Percentiles rank a stretch among this genome's conserved stretches.
Conservation (phyloP, 2,329 filamentous ascomycete species). For the Fonsecaea monophora region DNA sequence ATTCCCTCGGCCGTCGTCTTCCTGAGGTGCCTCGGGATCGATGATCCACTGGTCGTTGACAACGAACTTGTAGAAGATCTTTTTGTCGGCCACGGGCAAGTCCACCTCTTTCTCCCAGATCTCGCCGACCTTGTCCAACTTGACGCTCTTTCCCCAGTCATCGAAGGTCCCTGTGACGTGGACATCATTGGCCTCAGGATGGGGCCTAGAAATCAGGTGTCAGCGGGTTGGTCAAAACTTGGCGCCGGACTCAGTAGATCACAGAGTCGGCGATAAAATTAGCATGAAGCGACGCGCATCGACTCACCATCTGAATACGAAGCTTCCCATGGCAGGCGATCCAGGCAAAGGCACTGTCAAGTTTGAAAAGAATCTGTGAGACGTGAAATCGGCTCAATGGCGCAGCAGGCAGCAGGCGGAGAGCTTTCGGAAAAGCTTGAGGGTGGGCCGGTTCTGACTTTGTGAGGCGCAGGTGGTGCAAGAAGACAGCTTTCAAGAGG, state of each 20-base stretch:
- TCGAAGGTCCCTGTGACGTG: constrained; percentile 97
- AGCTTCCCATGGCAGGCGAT: constrained; percentile 37
- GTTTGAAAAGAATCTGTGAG: constrained; percentile 10
- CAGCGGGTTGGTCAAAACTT: constrained; percentile 20
- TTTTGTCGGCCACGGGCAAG: constrained; percentile 69
- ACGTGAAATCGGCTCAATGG: constrained; percentile 15
- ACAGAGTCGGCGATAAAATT: background rate
- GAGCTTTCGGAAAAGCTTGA: constrained; percentile 32
- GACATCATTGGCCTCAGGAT: constrained; percentile 77
- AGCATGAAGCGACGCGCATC: constrained; percentile 2
- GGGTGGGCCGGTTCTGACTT: constrained; percentile 38
- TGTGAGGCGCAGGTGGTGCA: constrained; percentile 46
- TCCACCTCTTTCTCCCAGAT: constrained; percentile 81
- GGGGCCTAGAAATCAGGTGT: constrained; percentile 67
- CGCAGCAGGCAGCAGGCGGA: constrained; percentile 32
- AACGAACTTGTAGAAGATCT: constrained; percentile 98
- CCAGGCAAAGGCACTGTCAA: constrained; percentile 3
- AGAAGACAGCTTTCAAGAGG: constrained; percentile 35
- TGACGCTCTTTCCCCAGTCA: constrained; percentile 85
- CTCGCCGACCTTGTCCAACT: constrained; percentile 76
- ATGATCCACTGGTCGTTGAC: constrained; percentile 90
- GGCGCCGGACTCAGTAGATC: constrained; percentile 20
- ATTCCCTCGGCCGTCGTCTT: constrained; percentile 82
- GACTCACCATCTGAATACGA: constrained; percentile 40
- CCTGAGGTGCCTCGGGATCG: constrained; percentile 79